Evolutionary conservation across 306 rosid genomes (phyloP), one percentile per base, ranked within the genome.

Genomic region (Oxytropis ochrocephala): DNA sequence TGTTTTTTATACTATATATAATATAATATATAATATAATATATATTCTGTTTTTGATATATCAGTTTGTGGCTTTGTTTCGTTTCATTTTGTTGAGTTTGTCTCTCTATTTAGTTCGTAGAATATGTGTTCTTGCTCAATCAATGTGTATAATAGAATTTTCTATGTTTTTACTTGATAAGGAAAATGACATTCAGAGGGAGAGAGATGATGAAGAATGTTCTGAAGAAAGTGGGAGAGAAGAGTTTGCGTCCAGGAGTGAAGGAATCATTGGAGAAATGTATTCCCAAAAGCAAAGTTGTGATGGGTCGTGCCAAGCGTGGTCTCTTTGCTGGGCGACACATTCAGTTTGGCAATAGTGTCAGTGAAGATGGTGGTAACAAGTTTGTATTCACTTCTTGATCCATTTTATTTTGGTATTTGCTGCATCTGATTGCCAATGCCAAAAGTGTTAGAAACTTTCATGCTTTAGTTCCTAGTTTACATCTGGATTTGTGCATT

Each of bases 341-440:
- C 71, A 94, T 94, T 74, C 99, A 80, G 78, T 94, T 90, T 16
- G 97, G 97, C 39, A 88, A 94, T 43, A 80, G 69, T 41, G 77
- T 94, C 74, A 91, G 99, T 32, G 99, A 94, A 87, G 97, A 91
- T 53, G 99, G 99, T 18, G 99, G 97, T 43, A 91, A 90, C 88
- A 94, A 91, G 99, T 90, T 51, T 41, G 90, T 79, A 21, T 30
- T 35, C 64, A 8, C 3, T 67, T 33, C 30, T 67, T 11, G 5
- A 29, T 52, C 3, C 69, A 6, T 39, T 57, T 56, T 53, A 4
- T 52, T 49, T 48, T 56, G 5, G 19, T 67, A 9, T 61, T 63
- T 63, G 30, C 19, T 63, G 50, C 47, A 24, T 72, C 11, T 59
- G 9, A 17, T 65, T 68, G 30, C 2, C 8, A 47, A 11, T 4